Evolutionary conservation across 2,329 filamentous ascomycete genomes (phyloP), one percentile per base, ranked within the genome.

Genomic region (Aureobasidium lini): DNA sequence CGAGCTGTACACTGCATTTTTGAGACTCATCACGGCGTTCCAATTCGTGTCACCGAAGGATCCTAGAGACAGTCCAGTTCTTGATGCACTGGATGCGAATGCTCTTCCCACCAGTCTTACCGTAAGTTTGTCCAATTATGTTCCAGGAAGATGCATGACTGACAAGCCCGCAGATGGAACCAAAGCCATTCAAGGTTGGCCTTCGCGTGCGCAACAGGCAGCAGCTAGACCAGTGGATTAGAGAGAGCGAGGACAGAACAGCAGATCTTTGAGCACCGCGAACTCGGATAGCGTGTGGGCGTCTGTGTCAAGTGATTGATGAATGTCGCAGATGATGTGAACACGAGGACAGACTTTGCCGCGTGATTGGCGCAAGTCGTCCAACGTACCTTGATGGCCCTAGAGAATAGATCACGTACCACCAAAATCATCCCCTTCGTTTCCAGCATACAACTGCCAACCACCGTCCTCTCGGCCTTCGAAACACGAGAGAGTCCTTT

Each of bases 161-260:
- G 32, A 56, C 37, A 28, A 37, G 75, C 50, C 66, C 79, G 71
- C 79, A 77, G 0, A 69, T 79, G 69, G 77, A 80, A 66, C 76
- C 77, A 0, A 79, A 78, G 70, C 73, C 75, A 23, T 80, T 79
- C 67, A 79, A 79, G 69, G 71, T 77, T 9, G 76, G 77, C 1
- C 70, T 79, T 42, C 76, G 70, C 66, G 72, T 76, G 4, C 71
- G 77, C 61, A 70, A 79, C 66, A 64, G 68, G 60, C 65, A 61
- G 37, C 49, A 70, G 66, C 62, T 79, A 54, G 76, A 77, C 60
- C 67, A 65, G 66, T 80, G 77, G 77, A 76, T 80, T 44, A 61
- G 37, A 56, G 76, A 77, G 66, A 77, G 76, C 58, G 77, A 79
- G 66, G 72, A 75, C 66, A 69, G 71, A 61, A 79, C 77, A 16